These are phyloP conservation scores for Ambrosia trifida DNA, from an alignment of 129 eudicot species.

Conservation along the genomic window DNA sequence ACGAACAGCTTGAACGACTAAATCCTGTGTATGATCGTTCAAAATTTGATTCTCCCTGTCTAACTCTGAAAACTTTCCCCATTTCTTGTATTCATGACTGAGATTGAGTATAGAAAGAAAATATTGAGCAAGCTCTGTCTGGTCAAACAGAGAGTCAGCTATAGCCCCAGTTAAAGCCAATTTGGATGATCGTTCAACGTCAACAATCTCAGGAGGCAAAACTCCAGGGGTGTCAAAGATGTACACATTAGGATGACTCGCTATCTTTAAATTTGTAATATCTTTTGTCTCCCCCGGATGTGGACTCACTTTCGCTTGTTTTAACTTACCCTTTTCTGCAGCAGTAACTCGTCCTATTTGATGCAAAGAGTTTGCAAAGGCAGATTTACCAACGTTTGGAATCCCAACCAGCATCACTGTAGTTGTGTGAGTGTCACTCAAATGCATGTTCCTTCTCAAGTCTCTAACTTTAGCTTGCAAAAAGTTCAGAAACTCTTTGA, in stretches of 20 bases:
- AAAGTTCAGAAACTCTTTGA: constrained; percentile 69
- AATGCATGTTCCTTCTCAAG: constrained; percentile 42
- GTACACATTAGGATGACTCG: constrained; percentile 81
- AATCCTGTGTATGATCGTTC: constrained; percentile 84
- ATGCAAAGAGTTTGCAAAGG: constrained; percentile 83
- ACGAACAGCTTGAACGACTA: constrained; percentile 58
- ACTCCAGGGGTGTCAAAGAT: constrained; percentile 87
- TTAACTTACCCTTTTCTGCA: constrained; percentile 86
- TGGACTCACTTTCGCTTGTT: constrained; percentile 71
- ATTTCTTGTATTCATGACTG: constrained; percentile 59
- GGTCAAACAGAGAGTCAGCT: constrained; percentile 56
- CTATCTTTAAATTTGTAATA: constrained; percentile 80
- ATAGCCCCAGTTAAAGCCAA: constrained; percentile 82
- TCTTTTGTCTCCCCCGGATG: constrained; percentile 75
- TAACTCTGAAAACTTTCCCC: constrained; percentile 50
- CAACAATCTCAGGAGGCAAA: constrained; percentile 67
- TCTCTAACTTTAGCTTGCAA: constrained; percentile 75
- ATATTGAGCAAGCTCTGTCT: constrained; percentile 54
- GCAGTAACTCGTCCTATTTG: constrained; percentile 78
- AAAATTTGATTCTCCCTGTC: constrained; percentile 33
- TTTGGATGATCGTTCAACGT: constrained; percentile 58
- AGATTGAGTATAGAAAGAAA: constrained; percentile 59
- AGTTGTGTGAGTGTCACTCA: constrained; percentile 42
- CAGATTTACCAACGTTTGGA: constrained; percentile 92
- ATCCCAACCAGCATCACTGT: constrained; percentile 81